Conservation (phyloP, 805 yeast species). For the Myxozyma sirexii region DNA sequence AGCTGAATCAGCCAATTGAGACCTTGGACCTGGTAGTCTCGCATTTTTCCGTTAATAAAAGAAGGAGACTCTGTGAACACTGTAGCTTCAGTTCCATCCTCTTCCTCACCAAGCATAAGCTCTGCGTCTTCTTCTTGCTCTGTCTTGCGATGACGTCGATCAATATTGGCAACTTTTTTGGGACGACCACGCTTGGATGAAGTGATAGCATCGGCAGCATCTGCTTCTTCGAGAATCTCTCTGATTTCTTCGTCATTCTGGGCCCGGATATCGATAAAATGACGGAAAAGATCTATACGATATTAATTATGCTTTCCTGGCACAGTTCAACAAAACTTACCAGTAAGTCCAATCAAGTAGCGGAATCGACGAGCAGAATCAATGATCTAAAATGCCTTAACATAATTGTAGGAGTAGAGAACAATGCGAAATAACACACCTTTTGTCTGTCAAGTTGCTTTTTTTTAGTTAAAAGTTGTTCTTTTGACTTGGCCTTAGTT, state of each 20-base stretch:
- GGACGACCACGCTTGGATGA: constrained; percentile 32
- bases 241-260: constrained; percentile 70
- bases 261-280: constrained; percentile 80
- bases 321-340: constrained; percentile 6
- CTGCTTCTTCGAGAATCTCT: constrained; percentile 42
- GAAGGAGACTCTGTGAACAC: constrained; percentile 86
- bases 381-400: constrained; percentile 43
- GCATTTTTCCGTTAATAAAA: constrained; percentile 69
- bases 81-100: constrained; percentile 53
- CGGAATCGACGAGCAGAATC: constrained; percentile 80
- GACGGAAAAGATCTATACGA: constrained; percentile 70
- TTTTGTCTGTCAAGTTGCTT: constrained; percentile 32
- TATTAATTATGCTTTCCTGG: neutral
- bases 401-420: no score
- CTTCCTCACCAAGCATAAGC: constrained; percentile 77
- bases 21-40: constrained; percentile 95
- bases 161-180: constrained; percentile 35
- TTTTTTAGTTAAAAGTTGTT: constrained; percentile 34
- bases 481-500: constrained; percentile 31
- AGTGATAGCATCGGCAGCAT: constrained; percentile 37
- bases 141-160: constrained; percentile 73
- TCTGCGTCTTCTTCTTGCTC: constrained; percentile 97
- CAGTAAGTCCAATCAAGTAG: constrained; percentile 75
- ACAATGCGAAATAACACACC: no score
- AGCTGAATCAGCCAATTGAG: constrained; percentile 90